A percentile compares a stretch with the other conserved stretches of the same genome.
These are phyloP conservation scores for Scheffersomyces parashehatae DNA, from an alignment of 1,139 yeast genomes.

Conservation along the genomic window DNA sequence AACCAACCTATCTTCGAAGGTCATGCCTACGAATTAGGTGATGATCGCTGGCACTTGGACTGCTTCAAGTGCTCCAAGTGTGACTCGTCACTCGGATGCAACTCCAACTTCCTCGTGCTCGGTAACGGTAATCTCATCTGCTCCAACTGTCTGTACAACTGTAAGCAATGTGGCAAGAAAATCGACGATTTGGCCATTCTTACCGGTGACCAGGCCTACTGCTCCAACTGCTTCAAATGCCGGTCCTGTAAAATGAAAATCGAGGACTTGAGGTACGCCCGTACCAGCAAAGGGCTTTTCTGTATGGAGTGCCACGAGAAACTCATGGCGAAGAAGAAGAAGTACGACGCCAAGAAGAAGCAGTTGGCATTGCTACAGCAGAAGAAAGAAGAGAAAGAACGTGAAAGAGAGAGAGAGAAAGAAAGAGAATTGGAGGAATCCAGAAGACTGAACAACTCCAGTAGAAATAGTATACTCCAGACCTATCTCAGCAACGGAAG, in stretches of 20 bases:
- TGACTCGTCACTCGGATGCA: conserved; percentile 72
- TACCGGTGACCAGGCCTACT: conserved; percentile 94
- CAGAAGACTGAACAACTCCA: conserved; percentile 4
- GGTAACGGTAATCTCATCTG: conserved; percentile 94
- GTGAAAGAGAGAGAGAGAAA: conserved; percentile 2
- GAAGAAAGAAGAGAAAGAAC: conserved; percentile 12
- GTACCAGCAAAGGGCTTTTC: conserved; percentile 90
- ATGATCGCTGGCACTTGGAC: conserved; percentile 92
- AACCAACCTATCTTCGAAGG: conserved; percentile 60
- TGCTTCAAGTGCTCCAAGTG: conserved; percentile 93
- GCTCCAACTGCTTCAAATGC: conserved; percentile 88
- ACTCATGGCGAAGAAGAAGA: conserved; percentile 66
- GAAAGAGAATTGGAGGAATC: neutral
- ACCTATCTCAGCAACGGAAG: conserved; percentile 12
- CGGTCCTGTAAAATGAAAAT: conserved; percentile 86
- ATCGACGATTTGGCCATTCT: conserved; percentile 95
- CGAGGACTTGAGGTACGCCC: conserved; percentile 87
- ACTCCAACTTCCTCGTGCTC: conserved; percentile 83
- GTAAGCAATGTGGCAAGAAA: conserved; percentile 84
- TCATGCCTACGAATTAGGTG: conserved; percentile 83
- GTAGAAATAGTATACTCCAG: conserved; percentile 12
- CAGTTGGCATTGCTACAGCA: conserved; percentile 23
- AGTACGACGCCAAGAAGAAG: conserved; percentile 49
- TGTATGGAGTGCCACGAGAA: conserved; percentile 93
- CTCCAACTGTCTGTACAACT: conserved; percentile 85